A percentile compares a stretch with the other conserved stretches of the same genome.
Conservation (phyloP, 2,329 filamentous ascomycete genomes). For the Verticillium dahliae region DNA sequence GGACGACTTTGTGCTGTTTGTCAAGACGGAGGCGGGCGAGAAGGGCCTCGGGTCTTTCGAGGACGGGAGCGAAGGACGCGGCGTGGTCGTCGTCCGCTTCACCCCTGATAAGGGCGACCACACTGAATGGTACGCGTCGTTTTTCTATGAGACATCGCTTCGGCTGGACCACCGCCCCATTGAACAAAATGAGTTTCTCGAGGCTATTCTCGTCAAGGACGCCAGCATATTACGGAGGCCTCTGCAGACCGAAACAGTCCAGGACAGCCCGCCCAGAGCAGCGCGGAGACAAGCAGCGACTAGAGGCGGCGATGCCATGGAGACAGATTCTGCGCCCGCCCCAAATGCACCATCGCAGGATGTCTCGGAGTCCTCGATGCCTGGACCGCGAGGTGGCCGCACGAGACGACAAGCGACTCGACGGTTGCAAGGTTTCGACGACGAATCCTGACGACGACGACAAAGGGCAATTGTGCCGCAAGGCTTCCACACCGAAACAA, state of each 20-base stretch:
- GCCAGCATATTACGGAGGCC: constrained; percentile 63
- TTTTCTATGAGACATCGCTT: constrained; percentile 63
- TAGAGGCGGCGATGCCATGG: constrained; percentile 14
- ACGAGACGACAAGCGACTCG: constrained; percentile 22
- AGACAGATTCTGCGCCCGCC: constrained; percentile 14
- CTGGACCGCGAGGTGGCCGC: constrained; percentile 1
- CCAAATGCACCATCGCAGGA: constrained; percentile 8
- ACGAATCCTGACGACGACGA: constrained; percentile 34
- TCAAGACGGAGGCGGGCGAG: constrained; percentile 67
- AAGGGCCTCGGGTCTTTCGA: constrained; percentile 63
- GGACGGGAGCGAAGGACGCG: constrained; percentile 57
- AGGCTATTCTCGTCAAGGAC: constrained; percentile 79
- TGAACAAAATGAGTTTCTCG: constrained; percentile 85
- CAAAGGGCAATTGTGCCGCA: constrained; percentile 10
- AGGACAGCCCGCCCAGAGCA: constrained; percentile 17
- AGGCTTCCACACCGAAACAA: constrained; percentile 15
- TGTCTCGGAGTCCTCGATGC: not conserved
- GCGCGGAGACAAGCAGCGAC: constrained; percentile 5
- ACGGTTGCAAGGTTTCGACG: constrained; percentile 69
- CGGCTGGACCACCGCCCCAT: constrained; percentile 75
- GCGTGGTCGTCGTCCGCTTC: constrained; percentile 74
- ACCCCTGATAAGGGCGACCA: constrained; percentile 49
- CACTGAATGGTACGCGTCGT: constrained; percentile 60
- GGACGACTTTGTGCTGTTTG: constrained; percentile 71
- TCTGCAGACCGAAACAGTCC: constrained; percentile 45